Evolutionary conservation across 441 rosid species (phyloP), one percentile per base, ranked within the genome.

Genomic region (Metrosideros polymorpha): DNA sequence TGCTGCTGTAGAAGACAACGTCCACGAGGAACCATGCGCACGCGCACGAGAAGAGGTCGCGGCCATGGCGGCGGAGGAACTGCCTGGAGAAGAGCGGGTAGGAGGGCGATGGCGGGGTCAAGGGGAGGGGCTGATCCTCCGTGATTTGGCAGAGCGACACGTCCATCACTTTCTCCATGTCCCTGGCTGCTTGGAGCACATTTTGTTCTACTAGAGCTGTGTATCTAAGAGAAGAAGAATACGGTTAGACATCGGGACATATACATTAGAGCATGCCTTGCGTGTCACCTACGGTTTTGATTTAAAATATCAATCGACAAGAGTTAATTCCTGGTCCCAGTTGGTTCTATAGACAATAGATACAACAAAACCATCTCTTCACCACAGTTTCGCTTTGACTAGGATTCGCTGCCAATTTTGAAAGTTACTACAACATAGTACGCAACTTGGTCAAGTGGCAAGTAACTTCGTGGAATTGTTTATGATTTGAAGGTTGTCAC

Each of bases 201-300:
- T 95, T 91, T 77, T 90, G 91, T 88, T 93, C 94, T 45, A 95
- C 95, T 6, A 95, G 83, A n/a, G 97, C 97, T 59, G 97, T 95
- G 89, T 91, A 95, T 85, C 98, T 95, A 47, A 71, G 47, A 39
- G 7, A 52, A 71, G 13, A n/a, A 39, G 79, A 71, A 71, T 22
- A 39, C 47, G n/a, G 39, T 22, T 47, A 71, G 22, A 39, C n/a
- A 32, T 71, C 39, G 24, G 79, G 24, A 71, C 17, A 39, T 71
- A 71, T 22, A 39, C 45, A 71, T 22, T 19, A 39, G 47, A 71
- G 79, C n/a, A 71, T 22, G 77, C 77, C 45, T 10, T 19, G 9
- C 6, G 19, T 19, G 45, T 35, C 77, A 12, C 35, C 77, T 35
- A 35, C 45, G 14, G 77, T 35, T 19, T 66, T n/a, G n/a, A 35